phyloP scores from a whole-genome alignment of 176 grass and related monocot genomes.

The Musa schizocarpa region DNA sequence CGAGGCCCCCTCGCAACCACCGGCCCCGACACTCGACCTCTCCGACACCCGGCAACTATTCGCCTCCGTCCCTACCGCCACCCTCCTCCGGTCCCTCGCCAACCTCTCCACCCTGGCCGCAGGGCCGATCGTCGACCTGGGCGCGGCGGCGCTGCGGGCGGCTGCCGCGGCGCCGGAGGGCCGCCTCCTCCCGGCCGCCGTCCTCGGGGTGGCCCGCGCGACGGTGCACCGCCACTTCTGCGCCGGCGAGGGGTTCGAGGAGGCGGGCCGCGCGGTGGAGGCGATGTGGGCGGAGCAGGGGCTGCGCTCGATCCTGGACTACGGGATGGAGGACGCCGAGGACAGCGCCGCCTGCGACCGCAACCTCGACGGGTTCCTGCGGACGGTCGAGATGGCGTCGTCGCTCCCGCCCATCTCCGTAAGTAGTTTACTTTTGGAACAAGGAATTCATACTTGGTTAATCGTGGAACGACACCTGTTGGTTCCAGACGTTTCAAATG shows the following conservation, averaged over 20 bases:
- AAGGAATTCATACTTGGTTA: too few relatives aligned
- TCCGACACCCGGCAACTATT: conserved; percentile 52
- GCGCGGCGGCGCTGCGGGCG: conserved; percentile 33
- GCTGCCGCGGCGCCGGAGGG: conserved; percentile 37
- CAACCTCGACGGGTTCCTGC: conserved; percentile 47
- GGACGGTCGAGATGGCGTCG: conserved; percentile 55
- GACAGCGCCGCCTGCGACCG: conserved; percentile 47
- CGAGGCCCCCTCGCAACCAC: background rate
- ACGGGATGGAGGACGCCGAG: conserved; percentile 77
- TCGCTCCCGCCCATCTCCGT: conserved; percentile 57
- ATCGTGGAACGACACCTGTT: too few relatives aligned
- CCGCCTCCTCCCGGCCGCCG: conserved; percentile 19
- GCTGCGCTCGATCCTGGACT: conserved; percentile 69
- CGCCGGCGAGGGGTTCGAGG: conserved; percentile 55
- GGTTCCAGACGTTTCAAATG: too few relatives aligned
- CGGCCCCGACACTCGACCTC: conserved; percentile 24
- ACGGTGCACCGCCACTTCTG: conserved; percentile 72
- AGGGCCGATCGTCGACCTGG: conserved; percentile 50
- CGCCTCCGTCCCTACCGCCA: conserved; percentile 35
- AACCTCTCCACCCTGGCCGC: conserved; percentile 50
- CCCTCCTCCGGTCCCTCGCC: conserved; percentile 43
- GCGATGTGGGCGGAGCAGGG: conserved; percentile 38
- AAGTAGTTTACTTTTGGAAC: background rate
- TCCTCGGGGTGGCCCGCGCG: conserved; percentile 14
- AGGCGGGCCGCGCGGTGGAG: conserved; percentile 41